Percentiles rank a stretch among this genome's conserved stretches.
Conservation (phyloP, 352 stramenopile genomes). For the Phytopythium cucurbitacearum region DNA sequence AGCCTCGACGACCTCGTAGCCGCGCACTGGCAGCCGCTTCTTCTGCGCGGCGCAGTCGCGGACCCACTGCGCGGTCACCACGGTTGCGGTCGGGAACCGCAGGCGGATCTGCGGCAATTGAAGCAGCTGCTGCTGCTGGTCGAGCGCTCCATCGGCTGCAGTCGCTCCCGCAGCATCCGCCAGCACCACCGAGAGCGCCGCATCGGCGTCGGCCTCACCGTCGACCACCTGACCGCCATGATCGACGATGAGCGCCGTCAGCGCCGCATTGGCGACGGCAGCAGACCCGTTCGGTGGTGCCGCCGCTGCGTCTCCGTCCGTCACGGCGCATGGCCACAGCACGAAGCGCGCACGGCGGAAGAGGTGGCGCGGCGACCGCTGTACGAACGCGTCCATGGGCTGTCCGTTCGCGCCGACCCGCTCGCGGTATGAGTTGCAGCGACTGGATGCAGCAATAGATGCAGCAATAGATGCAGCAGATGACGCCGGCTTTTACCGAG, state of each 20-base stretch:
- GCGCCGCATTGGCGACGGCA: conserved; percentile 4
- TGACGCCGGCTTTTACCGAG: too few relatives aligned
- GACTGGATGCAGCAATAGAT: too few relatives aligned
- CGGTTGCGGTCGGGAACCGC: conserved; percentile 18
- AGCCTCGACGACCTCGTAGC: conserved; percentile 12
- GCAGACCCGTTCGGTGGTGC: background rate
- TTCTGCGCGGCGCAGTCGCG: conserved; percentile 29
- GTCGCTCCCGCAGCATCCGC: background rate
- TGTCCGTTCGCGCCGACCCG: too few relatives aligned
- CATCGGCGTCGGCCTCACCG: background rate
- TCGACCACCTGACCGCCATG: conserved; percentile 32
- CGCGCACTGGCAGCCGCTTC: conserved; percentile 19
- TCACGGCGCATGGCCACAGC: conserved; percentile 6
- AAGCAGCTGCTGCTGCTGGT: conserved; percentile 13
- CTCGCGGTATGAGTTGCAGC: too few relatives aligned
- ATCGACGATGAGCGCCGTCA: conserved; percentile 14
- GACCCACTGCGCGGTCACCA: conserved; percentile 39
- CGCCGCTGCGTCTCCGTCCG: background rate
- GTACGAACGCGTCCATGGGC: conserved; percentile 60
- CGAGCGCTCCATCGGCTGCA: background rate
- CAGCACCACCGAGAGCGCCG: conserved; percentile 10
- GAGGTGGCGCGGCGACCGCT: conserved; percentile 28
- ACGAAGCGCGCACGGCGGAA: conserved; percentile 32
- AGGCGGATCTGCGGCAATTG: conserved; percentile 4
- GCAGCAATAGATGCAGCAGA: too few relatives aligned